phyloP scores from a whole-genome alignment of 768 basidiomycete genomes.

The Suillus luteus region DNA sequence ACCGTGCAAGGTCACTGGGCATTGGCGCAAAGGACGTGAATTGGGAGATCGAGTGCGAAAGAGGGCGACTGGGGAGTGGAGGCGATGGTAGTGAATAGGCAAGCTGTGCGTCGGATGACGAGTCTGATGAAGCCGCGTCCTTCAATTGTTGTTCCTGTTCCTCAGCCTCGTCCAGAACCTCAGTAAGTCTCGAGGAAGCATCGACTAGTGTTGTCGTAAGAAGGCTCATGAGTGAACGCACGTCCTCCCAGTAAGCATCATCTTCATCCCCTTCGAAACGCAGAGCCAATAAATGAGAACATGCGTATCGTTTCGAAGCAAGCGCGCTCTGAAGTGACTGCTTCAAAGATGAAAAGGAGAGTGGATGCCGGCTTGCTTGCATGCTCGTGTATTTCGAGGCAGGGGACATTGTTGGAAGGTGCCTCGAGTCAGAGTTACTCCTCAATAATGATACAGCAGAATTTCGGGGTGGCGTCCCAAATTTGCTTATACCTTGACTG shows the following conservation, averaged over 20 bases:
- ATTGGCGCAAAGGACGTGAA: slow-evolving; percentile 68
- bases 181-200: slow-evolving; percentile 58
- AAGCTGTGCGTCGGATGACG: slow-evolving; percentile 16
- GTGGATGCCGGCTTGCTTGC: slow-evolving; percentile 60
- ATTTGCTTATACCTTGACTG: slow-evolving; percentile 48
- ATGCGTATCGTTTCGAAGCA: slow-evolving; percentile 74
- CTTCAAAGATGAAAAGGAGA: slow-evolving; percentile 65
- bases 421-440: slow-evolving; percentile 19
- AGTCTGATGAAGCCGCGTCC: slow-evolving; percentile 47
- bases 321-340: slow-evolving; percentile 66
- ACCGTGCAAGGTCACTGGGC: slow-evolving; percentile 66
- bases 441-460: slow-evolving; percentile 19
- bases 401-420: slow-evolving; percentile 38
- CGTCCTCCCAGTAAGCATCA: slow-evolving; percentile 84
- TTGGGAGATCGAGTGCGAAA: slow-evolving; percentile 18
- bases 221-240: slow-evolving; percentile 70
- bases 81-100: slow-evolving; percentile 24
- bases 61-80: slow-evolving; percentile 18
- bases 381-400: slow-evolving; percentile 66
- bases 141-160: slow-evolving; percentile 42
- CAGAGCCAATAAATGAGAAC: slow-evolving; percentile 77
- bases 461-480: slow-evolving; percentile 39
- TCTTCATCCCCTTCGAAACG: slow-evolving; percentile 76
- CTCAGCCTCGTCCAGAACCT: slow-evolving; percentile 64
- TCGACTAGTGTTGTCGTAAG: slow-evolving; percentile 70